phyloP scores from a whole-genome alignment of 306 rosid species.

The Cicer judaicum region DNA sequence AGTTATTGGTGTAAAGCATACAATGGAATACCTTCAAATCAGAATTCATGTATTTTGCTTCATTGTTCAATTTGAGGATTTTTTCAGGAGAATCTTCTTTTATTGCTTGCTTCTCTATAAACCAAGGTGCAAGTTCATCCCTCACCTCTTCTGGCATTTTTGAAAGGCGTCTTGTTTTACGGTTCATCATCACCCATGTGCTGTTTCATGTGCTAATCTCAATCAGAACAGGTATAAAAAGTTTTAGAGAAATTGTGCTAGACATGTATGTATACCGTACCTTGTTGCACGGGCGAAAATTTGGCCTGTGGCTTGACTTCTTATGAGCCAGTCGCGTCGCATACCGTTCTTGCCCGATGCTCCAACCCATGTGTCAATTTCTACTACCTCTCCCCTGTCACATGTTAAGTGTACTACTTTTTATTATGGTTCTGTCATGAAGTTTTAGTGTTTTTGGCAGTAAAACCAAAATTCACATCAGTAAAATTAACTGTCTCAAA shows the following conservation, averaged over 20 bases:
- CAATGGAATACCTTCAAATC: conserved; percentile 57
- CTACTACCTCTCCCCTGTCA: conserved; percentile 89
- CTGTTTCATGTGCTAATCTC: conserved; percentile 54
- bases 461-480: neutral
- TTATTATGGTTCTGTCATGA: conserved; percentile 23
- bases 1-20: neutral
- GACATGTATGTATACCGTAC: conserved; percentile 42
- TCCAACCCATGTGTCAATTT: conserved; percentile 95
- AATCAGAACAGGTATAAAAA: conserved; percentile 31
- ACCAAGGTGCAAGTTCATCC: conserved; percentile 87
- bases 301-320: conserved; percentile 80
- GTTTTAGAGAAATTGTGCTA: neutral
- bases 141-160: conserved; percentile 93
- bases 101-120: conserved; percentile 77
- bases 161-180: conserved; percentile 86
- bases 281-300: conserved; percentile 82
- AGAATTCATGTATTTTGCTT: conserved; percentile 69
- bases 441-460: too few relatives aligned
- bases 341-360: conserved; percentile 97
- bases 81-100: conserved; percentile 68
- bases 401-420: conserved; percentile 33
- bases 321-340: conserved; percentile 85
- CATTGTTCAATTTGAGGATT: conserved; percentile 71
- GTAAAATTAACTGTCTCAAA: neutral
- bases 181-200: conserved; percentile 99